Evolutionary conservation across 2,329 filamentous ascomycete genomes (phyloP), one percentile per base, ranked within the genome.

Genomic region (Clonostachys rosea): DNA sequence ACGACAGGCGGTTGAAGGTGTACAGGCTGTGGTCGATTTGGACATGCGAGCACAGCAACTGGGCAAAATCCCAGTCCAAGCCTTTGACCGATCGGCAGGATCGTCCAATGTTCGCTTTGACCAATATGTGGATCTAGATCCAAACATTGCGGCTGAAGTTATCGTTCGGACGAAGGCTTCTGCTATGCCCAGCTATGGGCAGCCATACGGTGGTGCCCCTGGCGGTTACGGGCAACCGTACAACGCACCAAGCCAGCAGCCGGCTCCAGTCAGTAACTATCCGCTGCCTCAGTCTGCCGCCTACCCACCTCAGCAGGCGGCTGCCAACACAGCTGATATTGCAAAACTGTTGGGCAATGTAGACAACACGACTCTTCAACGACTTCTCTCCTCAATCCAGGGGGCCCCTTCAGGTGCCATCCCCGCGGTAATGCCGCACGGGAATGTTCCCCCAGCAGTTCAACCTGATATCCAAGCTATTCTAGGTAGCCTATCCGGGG

Each of bases 1-100:
- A 54, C 79, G 88, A 45, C 90, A 96, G 61, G 88, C 95, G 36
- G 71, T 91, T 11, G 91, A 97, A 64, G 92, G 94, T 16, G 92
- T 96, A 2, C 79, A 89, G 45, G 92, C 87, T 9, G 87, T 96
- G 13, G 83, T 89, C 6, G 86, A 90, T 56, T 77, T 97, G 13
- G 84, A 87, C 50, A 74, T 82, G 44, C 73, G 76, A 42, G 81
- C 89, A 18, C 86, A 95, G 58, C 73, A 76, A 34, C 78, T 78
- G 2, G 83, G 84, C 53, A 91, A 86, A 60, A 86, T 97, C 44
- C 81, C 87, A 0, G 71, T 96, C 4, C 89, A 92, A 56, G 81
- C 95, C 6, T 96, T 96, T 59, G 87, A 95, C 65, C 85, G 91
- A 24, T 86, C 82, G 39, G 78, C 75, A 10, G 89, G 88, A n/a